Conservation (phyloP, 2,329 filamentous ascomycete species). For the Clarireedia paspali region DNA sequence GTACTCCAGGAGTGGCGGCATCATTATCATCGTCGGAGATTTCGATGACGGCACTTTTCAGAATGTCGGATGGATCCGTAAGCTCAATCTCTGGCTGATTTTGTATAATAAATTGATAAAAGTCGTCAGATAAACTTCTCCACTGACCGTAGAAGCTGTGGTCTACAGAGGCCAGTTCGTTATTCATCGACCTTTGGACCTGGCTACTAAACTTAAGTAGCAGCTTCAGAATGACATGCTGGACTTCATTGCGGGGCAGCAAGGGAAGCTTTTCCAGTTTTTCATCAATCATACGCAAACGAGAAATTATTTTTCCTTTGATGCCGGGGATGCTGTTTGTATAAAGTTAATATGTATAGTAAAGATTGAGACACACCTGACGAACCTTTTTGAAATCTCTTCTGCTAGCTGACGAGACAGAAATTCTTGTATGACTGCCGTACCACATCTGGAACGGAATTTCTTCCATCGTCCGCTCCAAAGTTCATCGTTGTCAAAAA, state of each 20-base stretch:
- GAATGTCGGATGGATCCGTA: too few species aligned
- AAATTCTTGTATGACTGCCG: slow-evolving; percentile 38
- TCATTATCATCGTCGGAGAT: too few species aligned
- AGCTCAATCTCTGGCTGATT: too few species aligned
- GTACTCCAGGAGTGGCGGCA: too few species aligned
- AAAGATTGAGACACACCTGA: neutral
- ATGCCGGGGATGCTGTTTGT: slow-evolving; percentile 30
- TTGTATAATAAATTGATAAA: too few species aligned
- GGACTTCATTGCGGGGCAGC: slow-evolving; percentile 37
- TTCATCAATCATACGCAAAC: slow-evolving; percentile 43
- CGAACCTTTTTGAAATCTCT: slow-evolving; percentile 34
- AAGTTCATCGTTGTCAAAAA: slow-evolving; percentile 37
- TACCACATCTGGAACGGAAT: slow-evolving; percentile 43
- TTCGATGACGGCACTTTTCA: too few species aligned
- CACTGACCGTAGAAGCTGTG: too few species aligned
- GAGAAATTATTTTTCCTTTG: slow-evolving; percentile 2
- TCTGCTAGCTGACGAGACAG: slow-evolving; percentile 41
- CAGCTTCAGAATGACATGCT: too few species aligned
- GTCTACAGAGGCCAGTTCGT: too few species aligned
- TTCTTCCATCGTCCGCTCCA: slow-evolving; percentile 37
- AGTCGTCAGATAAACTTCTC: too few species aligned
- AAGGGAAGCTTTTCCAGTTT: slow-evolving; percentile 56
- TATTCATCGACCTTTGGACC: too few species aligned
- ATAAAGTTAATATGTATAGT: slow-evolving; percentile 7
- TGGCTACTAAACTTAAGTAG: too few species aligned